These are phyloP conservation scores for Talaromyces albobiverticillius DNA, from an alignment of 2,329 filamentous ascomycete species.

Conservation along the genomic window DNA sequence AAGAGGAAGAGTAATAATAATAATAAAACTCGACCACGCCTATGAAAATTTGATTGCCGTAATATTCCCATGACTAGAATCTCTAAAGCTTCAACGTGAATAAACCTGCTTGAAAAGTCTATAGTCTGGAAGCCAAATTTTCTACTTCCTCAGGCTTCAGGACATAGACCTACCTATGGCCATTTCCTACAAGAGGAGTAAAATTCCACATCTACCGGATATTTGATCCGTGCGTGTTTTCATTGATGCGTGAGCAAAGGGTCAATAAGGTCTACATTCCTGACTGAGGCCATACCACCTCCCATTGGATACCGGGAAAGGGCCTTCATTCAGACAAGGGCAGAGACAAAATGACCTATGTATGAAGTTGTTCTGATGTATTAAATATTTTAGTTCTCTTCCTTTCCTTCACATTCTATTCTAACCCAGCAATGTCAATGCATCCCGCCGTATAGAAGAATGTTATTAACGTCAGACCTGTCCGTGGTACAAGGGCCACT, in stretches of 20 bases:
- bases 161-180: no score
- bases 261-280: not conserved
- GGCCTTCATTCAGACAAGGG: not conserved
- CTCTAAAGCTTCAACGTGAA: no score
- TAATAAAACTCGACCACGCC: no score
- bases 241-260: not conserved
- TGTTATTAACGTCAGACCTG: constrained; percentile 9
- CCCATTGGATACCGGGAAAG: not conserved
- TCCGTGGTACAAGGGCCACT: constrained; percentile 2
- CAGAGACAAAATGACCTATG: not conserved
- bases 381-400: not conserved
- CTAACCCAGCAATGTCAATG: constrained; percentile 1
- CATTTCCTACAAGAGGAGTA: not conserved
- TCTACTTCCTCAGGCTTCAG: no score
- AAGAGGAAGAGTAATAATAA: no score
- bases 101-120: no score
- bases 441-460: constrained; percentile 2
- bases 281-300: not conserved
- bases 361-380: not conserved
- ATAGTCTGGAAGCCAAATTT: no score
- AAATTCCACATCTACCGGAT: not conserved
- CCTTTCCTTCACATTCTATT: constrained; percentile 10
- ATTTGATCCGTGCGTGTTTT: not conserved
- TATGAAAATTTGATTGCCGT: no score
- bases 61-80: no score